Evolutionary conservation across 768 basidiomycete species (phyloP).

Genomic region (Auricularia sp.): DNA sequence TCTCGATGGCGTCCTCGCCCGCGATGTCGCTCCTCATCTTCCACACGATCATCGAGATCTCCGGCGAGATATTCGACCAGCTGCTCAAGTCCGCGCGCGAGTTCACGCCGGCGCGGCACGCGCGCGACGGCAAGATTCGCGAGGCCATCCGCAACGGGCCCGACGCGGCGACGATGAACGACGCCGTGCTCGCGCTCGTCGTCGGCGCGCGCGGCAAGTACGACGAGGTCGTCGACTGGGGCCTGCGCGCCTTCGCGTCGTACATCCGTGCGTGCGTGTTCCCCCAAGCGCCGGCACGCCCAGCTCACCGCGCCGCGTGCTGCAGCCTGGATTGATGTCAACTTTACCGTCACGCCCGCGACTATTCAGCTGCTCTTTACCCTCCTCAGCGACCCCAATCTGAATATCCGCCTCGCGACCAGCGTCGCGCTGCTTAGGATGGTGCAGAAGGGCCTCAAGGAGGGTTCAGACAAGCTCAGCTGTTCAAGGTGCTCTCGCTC

Average conservation of each 20-base stretch:
- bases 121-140: conserved; percentile 74
- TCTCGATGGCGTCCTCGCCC: conserved; percentile 37
- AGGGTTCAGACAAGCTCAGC: conserved; percentile 81
- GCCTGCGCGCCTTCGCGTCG: conserved; percentile 83
- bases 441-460: conserved; percentile 88
- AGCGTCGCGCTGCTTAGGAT: conserved; percentile 73
- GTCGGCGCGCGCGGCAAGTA: conserved; percentile 46
- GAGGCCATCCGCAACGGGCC: conserved; percentile 77
- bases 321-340: conserved; percentile 95
- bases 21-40: conserved; percentile 85
- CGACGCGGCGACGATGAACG: conserved; percentile 79
- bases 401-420: conserved; percentile 76
- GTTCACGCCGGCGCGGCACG: conserved; percentile 59
- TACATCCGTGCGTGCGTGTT: conserved; percentile 71
- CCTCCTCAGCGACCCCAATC: conserved; percentile 65
- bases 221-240: conserved; percentile 81
- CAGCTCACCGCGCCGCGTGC: conserved; percentile 4
- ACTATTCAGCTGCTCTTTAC: conserved; percentile 80
- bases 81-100: conserved; percentile 80
- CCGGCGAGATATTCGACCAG: conserved; percentile 94
- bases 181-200: conserved; percentile 77
- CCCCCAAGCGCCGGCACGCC: not conserved
- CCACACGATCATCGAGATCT: conserved; percentile 87
- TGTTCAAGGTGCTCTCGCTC: conserved; percentile 82
- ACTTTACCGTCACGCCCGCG: conserved; percentile 83